Conservation (phyloP, 1,284 basidiomycete species). For the Athelia psychrophila region DNA sequence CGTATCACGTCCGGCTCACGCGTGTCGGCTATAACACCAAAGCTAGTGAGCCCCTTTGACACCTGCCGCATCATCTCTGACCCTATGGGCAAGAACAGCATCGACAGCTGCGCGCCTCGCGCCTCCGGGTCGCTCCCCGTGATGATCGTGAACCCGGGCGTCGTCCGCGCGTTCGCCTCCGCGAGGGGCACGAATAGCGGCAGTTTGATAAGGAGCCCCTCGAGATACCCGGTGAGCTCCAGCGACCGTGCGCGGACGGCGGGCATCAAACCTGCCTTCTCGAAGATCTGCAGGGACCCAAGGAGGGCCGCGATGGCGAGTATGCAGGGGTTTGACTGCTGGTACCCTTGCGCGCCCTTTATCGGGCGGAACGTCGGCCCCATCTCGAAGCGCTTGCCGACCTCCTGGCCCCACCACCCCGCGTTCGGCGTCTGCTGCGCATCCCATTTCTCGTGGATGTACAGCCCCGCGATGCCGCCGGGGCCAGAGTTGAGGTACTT, state of each 20-base stretch:
- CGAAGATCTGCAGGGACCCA: conserved; percentile 80
- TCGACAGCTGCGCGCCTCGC: conserved; percentile 84
- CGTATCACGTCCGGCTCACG: conserved; percentile 89
- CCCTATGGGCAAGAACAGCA: conserved; percentile 70
- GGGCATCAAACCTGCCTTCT: conserved; percentile 71
- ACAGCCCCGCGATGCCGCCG: conserved; percentile 93
- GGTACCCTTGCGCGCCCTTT: conserved; percentile 90
- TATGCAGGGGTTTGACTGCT: conserved; percentile 91
- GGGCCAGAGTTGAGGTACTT: conserved; percentile 98
- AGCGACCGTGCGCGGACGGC: conserved; percentile 69
- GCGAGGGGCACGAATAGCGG: conserved; percentile 22
- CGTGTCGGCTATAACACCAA: conserved; percentile 89
- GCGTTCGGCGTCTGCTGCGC: conserved; percentile 64
- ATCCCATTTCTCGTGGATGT: conserved; percentile 83
- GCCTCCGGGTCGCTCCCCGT: conserved; percentile 55
- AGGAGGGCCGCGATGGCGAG: conserved; percentile 78
- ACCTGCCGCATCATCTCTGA: conserved; percentile 72
- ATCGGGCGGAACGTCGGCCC: conserved; percentile 80
- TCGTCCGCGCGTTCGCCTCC: too few species aligned
- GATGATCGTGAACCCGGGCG: conserved; percentile 7
- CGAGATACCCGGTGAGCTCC: conserved; percentile 70
- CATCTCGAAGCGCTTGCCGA: conserved; percentile 89
- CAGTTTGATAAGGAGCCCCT: conserved; percentile 53
- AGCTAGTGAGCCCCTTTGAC: conserved; percentile 54
- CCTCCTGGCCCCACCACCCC: conserved; percentile 98